Conservation (phyloP, 2,329 filamentous ascomycete species). For the Colletotrichum sp. region DNA sequence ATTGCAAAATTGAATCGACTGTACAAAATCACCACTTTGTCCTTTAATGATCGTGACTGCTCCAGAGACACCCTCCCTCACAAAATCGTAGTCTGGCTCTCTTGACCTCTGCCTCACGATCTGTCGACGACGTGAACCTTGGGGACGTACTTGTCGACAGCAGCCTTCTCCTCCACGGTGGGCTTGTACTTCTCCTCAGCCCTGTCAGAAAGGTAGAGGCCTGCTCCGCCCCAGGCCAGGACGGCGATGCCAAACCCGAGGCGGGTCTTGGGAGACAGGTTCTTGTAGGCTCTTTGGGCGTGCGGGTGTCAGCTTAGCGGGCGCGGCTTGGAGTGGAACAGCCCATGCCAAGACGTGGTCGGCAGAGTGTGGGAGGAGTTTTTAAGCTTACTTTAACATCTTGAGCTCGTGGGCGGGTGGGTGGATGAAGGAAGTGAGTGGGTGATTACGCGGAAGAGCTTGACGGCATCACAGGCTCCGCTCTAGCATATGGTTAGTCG, state of each 20-base stretch:
- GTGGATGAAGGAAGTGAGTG: not conserved
- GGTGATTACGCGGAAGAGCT: not conserved
- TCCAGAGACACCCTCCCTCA: not conserved
- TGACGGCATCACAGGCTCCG: not conserved
- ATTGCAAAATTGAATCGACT: constrained; percentile 7
- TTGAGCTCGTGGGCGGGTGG: not conserved
- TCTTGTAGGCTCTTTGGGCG: constrained; percentile 69
- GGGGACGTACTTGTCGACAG: constrained; percentile 66
- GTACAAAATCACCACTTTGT: not conserved
- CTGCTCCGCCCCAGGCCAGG: constrained; percentile 76
- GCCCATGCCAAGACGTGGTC: not conserved
- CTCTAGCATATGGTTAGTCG: not conserved
- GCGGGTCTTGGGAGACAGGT: constrained; percentile 73
- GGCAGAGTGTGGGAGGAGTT: not conserved
- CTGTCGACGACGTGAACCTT: constrained; percentile 66
- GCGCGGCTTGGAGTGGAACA: not conserved
- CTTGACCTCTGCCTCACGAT: constrained; percentile 8
- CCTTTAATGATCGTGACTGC: not conserved
- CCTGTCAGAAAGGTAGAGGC: constrained; percentile 75
- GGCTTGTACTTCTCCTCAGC: constrained; percentile 76
- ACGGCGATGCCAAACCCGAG: constrained; percentile 75
- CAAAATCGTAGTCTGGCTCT: not conserved
- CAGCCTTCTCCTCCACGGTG: constrained; percentile 74
- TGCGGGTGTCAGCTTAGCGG: not conserved
- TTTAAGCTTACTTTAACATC: constrained; percentile 22